Base-by-base conservation (phyloP, 176 grass and related monocot species). In the Tillandsia fasciculata region DNA sequence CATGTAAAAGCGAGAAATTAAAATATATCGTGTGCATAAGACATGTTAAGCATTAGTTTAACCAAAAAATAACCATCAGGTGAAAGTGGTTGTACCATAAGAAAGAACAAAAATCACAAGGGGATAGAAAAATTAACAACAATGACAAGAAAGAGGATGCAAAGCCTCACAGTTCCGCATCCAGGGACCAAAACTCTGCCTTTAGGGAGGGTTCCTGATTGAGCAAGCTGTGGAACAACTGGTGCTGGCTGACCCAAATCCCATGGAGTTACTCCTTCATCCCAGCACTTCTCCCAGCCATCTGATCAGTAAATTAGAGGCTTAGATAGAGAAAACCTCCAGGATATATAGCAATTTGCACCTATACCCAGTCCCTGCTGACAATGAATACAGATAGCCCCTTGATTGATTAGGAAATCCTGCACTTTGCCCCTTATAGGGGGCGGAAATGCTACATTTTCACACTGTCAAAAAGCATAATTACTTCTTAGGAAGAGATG, bases 111-210 rank as follows among this genome's bases (percentile, higher is more conserved):
- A 56, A 56, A 42, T 42, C 33, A 69, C 12, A 15, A 3, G 14
- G 42, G 48, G 1, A 26, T 2, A 24, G 50, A 18, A 23, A 20
- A 4, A 76, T 69, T 26, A 20, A 69, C 33, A 9, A 68, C 68
- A 2, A 12, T 14, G 27, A 27, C 14, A 64, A 72, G 47, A 11
- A 49, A 13, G 3, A 23, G 28, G 52, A 77, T 51, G 7, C 49
- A 29, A 64, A 15, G 17, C 18, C 76, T 80, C 80, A 86, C 87
- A 79, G 65, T 90, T 63, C 94, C 89, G 33, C 94, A 97, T 82
- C 89, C 86, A 12, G 89, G 94, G 66, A 93, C 89, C 72, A 97
- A 80, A 70, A 79, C 86, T 69, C 82, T 88, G 26, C 94, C 94
- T 63, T 74, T 97, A 3, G 86, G 89, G 10, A 97, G 84, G 42